These are phyloP conservation scores for Monascus purpureus DNA, from an alignment of 495 filamentous ascomycete genomes.

Conservation along the genomic window DNA sequence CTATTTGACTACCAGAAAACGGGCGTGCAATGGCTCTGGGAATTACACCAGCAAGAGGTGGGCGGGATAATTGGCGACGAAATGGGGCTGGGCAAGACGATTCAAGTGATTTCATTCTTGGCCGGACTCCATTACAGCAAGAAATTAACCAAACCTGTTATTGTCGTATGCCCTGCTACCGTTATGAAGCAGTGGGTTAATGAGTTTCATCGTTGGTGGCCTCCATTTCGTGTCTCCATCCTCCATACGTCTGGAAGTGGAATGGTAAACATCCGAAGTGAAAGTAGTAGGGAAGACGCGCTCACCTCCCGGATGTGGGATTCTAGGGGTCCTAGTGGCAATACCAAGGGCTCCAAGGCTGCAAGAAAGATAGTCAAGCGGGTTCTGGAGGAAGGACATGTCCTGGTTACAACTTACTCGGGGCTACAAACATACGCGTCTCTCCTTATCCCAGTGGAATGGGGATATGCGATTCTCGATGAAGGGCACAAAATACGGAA, in stretches of 20 bases:
- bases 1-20: conserved; percentile 94
- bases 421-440: conserved; percentile 78
- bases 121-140: conserved; percentile 84
- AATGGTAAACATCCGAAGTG: conserved; percentile 69
- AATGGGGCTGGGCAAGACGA: conserved; percentile 96
- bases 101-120: conserved; percentile 84
- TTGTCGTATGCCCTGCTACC: conserved; percentile 86
- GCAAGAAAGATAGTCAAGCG: conserved; percentile 68
- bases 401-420: conserved; percentile 88
- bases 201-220: conserved; percentile 98
- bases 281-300: conserved; percentile 58
- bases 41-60: conserved; percentile 74
- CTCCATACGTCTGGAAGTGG: conserved; percentile 90
- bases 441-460: conserved; percentile 64
- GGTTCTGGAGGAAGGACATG: conserved; percentile 77
- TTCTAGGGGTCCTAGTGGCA: conserved; percentile 15
- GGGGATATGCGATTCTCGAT: conserved; percentile 88
- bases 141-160: conserved; percentile 64
- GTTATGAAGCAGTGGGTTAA: conserved; percentile 96
- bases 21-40: conserved; percentile 92
- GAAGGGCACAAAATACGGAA: conserved; percentile 98
- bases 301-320: conserved; percentile 28
- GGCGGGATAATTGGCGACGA: conserved; percentile 95
- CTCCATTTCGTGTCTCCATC: conserved; percentile 83
- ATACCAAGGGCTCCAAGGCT: conserved; percentile 40